Base-by-base conservation (phyloP, 176 grass and related monocot species). In the Cenchrus purpureus region DNA sequence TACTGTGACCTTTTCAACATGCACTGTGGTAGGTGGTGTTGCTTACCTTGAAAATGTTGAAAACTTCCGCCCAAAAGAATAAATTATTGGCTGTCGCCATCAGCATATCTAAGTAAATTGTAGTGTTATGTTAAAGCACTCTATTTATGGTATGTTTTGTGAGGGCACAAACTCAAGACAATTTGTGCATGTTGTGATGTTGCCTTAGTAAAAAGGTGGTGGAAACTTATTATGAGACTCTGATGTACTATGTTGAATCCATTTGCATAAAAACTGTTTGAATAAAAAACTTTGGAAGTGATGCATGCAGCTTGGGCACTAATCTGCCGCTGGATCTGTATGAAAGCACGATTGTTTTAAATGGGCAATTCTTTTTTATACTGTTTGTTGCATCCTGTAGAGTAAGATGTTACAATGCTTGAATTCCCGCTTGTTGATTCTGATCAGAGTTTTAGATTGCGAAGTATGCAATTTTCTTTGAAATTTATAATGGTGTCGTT, bases 11-110 rank as follows among this genome's bases (percentile, higher is more conserved):
- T 5, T 63, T 29, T 4, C 10, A 0, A 5, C 6, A 1, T 3
- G n/a, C 1, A 3, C 8, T 57, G 16, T 20, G 55, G 0, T 0
- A 8, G 5, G 0, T 20, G 15, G 0, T 20, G 1, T 17, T 20
- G 55, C 1, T 57, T 57, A 20, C 55, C 6, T 60, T n/a, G 57
- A 60, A n/a, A 2, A 22, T 3, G 57, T 9, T 1, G 7, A 57
- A 8, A 20, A 59, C 19, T n/a, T 10, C 57, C 4, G 60, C 4
- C 0, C 10, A 3, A 29, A 2, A 3, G 12, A 63, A 63, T 29
- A 63, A 25, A 12, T 61, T 11, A 61, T 63, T 29, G 60, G 29
- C 60, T 29, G 11, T 11, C 37, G 31, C 4, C 37, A 8, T 12
- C 22, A 28, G n/a, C 60, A n/a, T 63, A 63, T 63, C 2, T 29